phyloP scores from a whole-genome alignment of 306 rosid genomes.

The Fagus crenata region DNA sequence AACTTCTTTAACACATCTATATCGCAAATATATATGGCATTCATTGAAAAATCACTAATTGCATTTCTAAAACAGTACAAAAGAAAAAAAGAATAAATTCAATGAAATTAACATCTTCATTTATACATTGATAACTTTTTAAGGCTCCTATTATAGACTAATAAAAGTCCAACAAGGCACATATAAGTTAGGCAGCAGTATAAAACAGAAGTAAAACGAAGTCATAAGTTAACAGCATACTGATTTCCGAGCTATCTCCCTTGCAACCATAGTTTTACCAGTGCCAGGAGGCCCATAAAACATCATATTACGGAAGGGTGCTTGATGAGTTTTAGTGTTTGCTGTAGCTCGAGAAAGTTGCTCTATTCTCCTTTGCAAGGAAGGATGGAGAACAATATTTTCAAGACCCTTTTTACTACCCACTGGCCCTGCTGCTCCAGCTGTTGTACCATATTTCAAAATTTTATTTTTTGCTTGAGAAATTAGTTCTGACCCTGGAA shows the following conservation, averaged over 20 bases:
- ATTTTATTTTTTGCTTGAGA: conserved; percentile 64
- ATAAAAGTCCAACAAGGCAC: background rate
- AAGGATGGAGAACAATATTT: conserved; percentile 88
- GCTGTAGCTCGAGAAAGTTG: conserved; percentile 92
- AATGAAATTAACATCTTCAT: background rate
- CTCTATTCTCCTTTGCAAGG: conserved; percentile 75
- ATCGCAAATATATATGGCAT: background rate
- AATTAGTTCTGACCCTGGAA: conserved; percentile 78
- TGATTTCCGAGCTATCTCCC: conserved; percentile 93
- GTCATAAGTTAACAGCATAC: conserved; percentile 39
- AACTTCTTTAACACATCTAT: background rate
- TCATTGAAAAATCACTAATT: background rate
- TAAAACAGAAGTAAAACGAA: conserved; percentile 12
- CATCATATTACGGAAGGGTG: conserved; percentile 96
- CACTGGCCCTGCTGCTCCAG: conserved; percentile 43
- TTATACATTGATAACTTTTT: background rate
- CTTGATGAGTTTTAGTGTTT: conserved; percentile 91
- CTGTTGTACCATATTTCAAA: conserved; percentile 44
- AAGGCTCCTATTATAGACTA: background rate
- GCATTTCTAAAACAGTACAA: background rate
- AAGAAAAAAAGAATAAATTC: conserved; percentile 1
- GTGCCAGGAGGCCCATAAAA: conserved; percentile 99
- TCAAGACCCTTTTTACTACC: conserved; percentile 62
- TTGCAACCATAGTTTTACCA: conserved; percentile 99
- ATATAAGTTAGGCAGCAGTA: background rate